Evolutionary conservation across 164 flowering plant species (phyloP).

Genomic region (Magnolia kwangsiensis): DNA sequence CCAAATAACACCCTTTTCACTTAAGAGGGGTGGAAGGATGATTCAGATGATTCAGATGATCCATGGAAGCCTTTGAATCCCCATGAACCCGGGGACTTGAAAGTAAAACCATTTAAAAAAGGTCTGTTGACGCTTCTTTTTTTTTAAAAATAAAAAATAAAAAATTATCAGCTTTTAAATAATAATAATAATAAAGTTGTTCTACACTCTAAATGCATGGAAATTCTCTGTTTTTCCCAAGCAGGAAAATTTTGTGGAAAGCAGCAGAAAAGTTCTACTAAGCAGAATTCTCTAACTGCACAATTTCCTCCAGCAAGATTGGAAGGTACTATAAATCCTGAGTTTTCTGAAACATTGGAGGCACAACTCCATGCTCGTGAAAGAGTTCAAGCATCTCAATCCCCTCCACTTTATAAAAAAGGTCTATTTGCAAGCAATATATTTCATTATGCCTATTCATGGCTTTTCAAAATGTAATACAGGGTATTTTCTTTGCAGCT

Average conservation of each 20-base stretch:
- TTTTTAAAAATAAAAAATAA: too few species aligned
- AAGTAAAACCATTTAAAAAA: slow-evolving; percentile 76
- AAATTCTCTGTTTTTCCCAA: slow-evolving; percentile 1
- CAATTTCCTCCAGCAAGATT: slow-evolving; percentile 74
- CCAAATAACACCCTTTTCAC: too few species aligned
- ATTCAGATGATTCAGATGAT: slow-evolving; percentile 49
- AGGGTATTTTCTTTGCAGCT: slow-evolving; percentile 51
- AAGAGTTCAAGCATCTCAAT: slow-evolving; percentile 29
- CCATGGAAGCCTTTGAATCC: slow-evolving; percentile 97
- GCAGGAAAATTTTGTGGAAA: slow-evolving; percentile 52
- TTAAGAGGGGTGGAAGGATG: slow-evolving; percentile 15
- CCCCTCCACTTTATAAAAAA: slow-evolving; percentile 66
- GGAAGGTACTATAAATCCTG: slow-evolving; percentile 60
- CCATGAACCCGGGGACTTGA: slow-evolving; percentile 84
- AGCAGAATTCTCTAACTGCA: slow-evolving; percentile 21
- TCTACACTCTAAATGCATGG: neutral
- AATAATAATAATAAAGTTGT: neutral
- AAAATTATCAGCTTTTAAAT: neutral
- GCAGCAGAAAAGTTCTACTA: slow-evolving; percentile 26
- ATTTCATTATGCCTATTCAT: neutral
- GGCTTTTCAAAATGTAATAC: neutral
- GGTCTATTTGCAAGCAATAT: slow-evolving; percentile 32
- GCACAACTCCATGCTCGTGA: slow-evolving; percentile 22
- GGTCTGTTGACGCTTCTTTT: slow-evolving; percentile 35
- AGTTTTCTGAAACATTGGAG: slow-evolving; percentile 63